phyloP scores from a whole-genome alignment of 192 early-diverging fungal species.

The Entomortierella lignicola region DNA sequence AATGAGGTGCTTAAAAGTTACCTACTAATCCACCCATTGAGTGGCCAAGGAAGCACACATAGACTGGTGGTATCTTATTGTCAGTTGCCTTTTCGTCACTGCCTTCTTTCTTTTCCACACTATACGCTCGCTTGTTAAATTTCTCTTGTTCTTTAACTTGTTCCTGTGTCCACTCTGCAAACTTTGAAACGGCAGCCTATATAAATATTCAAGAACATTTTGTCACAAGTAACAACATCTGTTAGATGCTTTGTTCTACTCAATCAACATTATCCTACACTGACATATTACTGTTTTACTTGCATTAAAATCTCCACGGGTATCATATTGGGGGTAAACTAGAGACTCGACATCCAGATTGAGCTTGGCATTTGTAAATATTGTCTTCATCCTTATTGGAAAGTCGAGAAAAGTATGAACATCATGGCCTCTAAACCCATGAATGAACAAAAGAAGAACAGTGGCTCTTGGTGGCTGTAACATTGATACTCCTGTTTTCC shows the following conservation, averaged over 20 bases:
- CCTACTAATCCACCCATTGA: constrained; percentile 74
- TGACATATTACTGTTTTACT: not conserved
- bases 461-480: constrained; percentile 42
- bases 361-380: constrained; percentile 51
- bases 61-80: constrained; percentile 30
- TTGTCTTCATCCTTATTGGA: constrained; percentile 61
- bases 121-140: constrained; percentile 19
- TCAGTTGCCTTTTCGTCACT: not conserved
- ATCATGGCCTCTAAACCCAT: constrained; percentile 70
- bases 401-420: constrained; percentile 59
- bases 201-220: no score
- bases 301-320: constrained; percentile 60
- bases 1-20: constrained; percentile 46
- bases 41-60: constrained; percentile 54
- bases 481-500: not conserved
- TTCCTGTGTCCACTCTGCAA: constrained; percentile 62
- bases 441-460: constrained; percentile 65
- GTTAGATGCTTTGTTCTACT: not conserved
- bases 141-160: constrained; percentile 48
- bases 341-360: constrained; percentile 59
- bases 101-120: not conserved
- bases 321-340: constrained; percentile 69
- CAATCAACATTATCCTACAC: not conserved
- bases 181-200: constrained; percentile 55
- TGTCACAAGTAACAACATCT: not conserved